A percentile compares a stretch with the other conserved stretches of the same genome.
These are phyloP conservation scores for Mycena rebaudengoi DNA, from an alignment of 768 basidiomycete genomes.

Conservation along the genomic window DNA sequence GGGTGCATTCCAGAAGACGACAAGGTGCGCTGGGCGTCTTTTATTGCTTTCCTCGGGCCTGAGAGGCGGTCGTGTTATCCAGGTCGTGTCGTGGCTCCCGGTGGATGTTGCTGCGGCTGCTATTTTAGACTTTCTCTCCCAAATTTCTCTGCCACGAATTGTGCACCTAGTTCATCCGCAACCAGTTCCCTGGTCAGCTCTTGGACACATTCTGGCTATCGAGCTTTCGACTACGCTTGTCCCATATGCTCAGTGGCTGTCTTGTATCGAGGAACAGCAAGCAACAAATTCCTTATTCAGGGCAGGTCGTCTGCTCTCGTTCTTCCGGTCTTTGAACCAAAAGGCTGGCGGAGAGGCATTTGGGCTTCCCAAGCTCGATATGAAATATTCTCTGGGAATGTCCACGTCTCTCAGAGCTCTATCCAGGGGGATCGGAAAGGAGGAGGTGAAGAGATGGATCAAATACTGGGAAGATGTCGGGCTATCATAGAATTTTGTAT, in stretches of 20 bases:
- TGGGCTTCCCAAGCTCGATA: neutral
- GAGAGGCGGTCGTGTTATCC: neutral
- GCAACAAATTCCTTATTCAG: neutral
- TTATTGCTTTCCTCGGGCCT: neutral
- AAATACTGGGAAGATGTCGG: slow-evolving; percentile 16
- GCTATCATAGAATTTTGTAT: no score
- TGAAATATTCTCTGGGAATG: neutral
- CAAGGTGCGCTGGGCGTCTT: slow-evolving; percentile 32
- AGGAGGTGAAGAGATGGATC: slow-evolving; percentile 21
- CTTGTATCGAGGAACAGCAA: neutral
- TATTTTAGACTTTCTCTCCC: slow-evolving; percentile 16
- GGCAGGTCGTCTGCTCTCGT: neutral
- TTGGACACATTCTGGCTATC: slow-evolving; percentile 12
- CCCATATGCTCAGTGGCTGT: slow-evolving; percentile 28
- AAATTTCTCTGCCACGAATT: slow-evolving; percentile 3
- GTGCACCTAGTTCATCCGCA: slow-evolving; percentile 21
- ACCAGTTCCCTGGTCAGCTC: slow-evolving; percentile 12
- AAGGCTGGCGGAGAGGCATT: neutral
- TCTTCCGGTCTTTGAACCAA: neutral
- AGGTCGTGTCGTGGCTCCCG: slow-evolving; percentile 31
- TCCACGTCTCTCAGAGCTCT: neutral
- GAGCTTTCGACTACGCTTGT: slow-evolving; percentile 19
- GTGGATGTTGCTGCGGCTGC: slow-evolving; percentile 26
- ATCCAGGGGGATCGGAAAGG: neutral
- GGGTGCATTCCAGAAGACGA: slow-evolving; percentile 28